Conservation (phyloP, 768 basidiomycete species). For the Phanerodontia chrysosporium region DNA sequence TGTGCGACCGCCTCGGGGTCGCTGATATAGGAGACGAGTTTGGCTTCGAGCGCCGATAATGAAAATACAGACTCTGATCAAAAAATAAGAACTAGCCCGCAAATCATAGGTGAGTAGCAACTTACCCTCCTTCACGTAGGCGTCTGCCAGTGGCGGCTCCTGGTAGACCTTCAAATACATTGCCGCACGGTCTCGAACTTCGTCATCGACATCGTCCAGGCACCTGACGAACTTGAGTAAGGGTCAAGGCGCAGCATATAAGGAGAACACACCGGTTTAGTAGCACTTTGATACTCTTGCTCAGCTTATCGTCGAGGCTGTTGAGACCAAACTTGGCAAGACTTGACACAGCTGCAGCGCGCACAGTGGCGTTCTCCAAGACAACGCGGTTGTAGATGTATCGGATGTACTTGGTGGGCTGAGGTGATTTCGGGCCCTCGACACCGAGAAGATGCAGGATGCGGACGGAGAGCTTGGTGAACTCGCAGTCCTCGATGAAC, state of each 20-base stretch:
- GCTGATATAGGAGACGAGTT: slow-evolving; percentile 91
- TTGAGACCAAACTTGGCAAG: slow-evolving; percentile 97
- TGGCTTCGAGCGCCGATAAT: slow-evolving; percentile 81
- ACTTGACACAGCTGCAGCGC: slow-evolving; percentile 92
- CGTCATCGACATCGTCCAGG: slow-evolving; percentile 97
- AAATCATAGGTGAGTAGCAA: not conserved
- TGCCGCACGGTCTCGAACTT: slow-evolving; percentile 96
- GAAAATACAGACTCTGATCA: slow-evolving; percentile 88
- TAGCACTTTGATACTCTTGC: slow-evolving; percentile 84
- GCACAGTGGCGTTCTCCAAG: slow-evolving; percentile 94
- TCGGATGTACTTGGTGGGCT: slow-evolving; percentile 97
- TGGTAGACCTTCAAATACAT: slow-evolving; percentile 86
- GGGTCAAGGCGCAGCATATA: slow-evolving; percentile 6
- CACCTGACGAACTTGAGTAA: slow-evolving; percentile 55
- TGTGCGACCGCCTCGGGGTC: slow-evolving; percentile 65
- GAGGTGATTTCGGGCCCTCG: slow-evolving; percentile 93
- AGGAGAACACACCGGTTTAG: slow-evolving; percentile 57
- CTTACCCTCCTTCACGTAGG: slow-evolving; percentile 90
- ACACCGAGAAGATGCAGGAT: slow-evolving; percentile 93
- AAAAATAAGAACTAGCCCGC: not conserved
- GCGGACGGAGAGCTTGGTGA: slow-evolving; percentile 96
- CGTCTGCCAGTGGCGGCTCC: slow-evolving; percentile 74
- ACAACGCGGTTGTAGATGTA: slow-evolving; percentile 99
- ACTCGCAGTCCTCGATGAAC: slow-evolving; percentile 99
- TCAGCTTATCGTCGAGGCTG: slow-evolving; percentile 69